Evolutionary conservation across 2,329 filamentous ascomycete genomes (phyloP).

Genomic region (Myriosclerotinia duriaeana): DNA sequence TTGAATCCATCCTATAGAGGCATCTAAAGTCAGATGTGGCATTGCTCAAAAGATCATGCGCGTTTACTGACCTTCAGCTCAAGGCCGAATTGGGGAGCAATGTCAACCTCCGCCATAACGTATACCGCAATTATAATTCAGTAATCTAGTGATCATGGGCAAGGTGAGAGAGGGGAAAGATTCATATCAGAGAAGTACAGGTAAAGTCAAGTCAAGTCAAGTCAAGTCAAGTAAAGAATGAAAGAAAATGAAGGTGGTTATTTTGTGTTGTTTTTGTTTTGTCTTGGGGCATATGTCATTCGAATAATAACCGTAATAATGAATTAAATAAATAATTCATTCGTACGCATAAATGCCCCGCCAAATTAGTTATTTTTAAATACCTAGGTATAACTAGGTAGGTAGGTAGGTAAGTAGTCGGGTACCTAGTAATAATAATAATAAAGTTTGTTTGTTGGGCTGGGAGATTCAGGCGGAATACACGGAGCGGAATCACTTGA

Average conservation of each 20-base stretch:
- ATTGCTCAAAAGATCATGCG: conserved; percentile 26
- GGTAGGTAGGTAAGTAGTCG: background rate
- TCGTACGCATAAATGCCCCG: conserved; percentile 22
- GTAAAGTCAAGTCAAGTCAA: background rate
- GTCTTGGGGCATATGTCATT: conserved; percentile 14
- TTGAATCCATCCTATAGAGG: conserved; percentile 85
- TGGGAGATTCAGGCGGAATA: background rate
- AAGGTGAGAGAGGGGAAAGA: conserved; percentile 23
- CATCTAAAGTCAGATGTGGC: conserved; percentile 26
- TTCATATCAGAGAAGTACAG: conserved; percentile 24
- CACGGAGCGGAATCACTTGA: too few relatives aligned
- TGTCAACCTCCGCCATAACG: conserved; percentile 78
- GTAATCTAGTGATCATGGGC: conserved; percentile 31
- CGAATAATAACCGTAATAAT: conserved; percentile 17
- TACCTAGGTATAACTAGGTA: conserved; percentile 10
- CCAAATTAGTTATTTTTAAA: conserved; percentile 15
- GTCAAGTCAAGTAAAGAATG: conserved; percentile 11
- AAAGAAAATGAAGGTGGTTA: conserved; percentile 7
- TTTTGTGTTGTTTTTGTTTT: background rate
- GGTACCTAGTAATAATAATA: too few relatives aligned
- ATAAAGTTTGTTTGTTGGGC: background rate
- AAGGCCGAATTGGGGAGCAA: conserved; percentile 81
- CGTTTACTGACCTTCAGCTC: conserved; percentile 76
- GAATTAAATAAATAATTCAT: conserved; percentile 2
- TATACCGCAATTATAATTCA: conserved; percentile 22